Base-by-base conservation (phyloP, 805 yeast genomes). In the Millerago galiae region DNA sequence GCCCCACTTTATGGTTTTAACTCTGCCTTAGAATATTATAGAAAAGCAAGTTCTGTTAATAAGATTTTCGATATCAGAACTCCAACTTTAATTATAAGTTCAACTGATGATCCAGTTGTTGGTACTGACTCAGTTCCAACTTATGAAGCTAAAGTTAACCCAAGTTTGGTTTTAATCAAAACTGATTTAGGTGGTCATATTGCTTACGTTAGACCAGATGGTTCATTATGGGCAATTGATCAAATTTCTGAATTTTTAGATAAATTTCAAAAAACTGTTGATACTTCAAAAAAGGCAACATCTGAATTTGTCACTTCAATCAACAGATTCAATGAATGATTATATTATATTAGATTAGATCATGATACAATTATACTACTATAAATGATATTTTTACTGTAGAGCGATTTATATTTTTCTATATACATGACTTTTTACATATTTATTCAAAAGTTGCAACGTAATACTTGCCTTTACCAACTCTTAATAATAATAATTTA, bases 101-200 rank as follows among this genome's bases (percentile, higher is more conserved):
- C 89, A 0, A 53, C 58, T 15, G 91, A 83, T 56, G 93, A 83
- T 56, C 88, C 91, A 7, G 72, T 83, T 34, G 71, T 79, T 34
- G 72, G 74, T 11, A 65, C 72, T 14, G 65, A 71, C 30, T 55
- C 66, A 3, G 69, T 79, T 33, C 88, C 90, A 9, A 44, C 46
- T 17, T 40, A 56, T 4, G 84, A 78, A 42, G 70, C 74, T 15
- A 47, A 56, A 31, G 60, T 66, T 26, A 81, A 82, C 47, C 88
- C 89, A 13, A 79, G 73, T 54, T 61, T 79, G 21, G 65, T 74
- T 27, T 61, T 80, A 60, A 66, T 77, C 5, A 72, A 75, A 36
- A 74, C 87, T 1, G 75, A 79, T 41, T 55, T 78, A 12, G 93
- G 93, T 49, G 91, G 91, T 8, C 93, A 83, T 57, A 68, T 82